Evolutionary conservation across 305 asterid species (phyloP).

Genomic region (Andrographis paniculata): DNA sequence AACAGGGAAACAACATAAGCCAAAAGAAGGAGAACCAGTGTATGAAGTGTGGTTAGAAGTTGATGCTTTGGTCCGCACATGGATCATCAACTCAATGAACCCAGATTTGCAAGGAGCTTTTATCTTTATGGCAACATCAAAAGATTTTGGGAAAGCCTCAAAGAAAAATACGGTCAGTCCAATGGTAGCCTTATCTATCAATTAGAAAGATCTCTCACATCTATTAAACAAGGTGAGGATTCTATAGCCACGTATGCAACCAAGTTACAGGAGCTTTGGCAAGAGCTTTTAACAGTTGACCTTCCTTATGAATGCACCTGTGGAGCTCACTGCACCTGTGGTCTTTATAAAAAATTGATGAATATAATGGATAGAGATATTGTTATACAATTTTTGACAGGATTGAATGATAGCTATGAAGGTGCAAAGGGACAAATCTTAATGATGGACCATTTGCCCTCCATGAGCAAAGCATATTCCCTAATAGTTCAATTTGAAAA

Average conservation of each 20-base stretch:
- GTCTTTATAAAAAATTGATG: too few relatives aligned
- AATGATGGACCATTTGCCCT: neutral
- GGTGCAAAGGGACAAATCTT: neutral
- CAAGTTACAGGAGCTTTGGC: neutral
- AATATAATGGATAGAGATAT: neutral
- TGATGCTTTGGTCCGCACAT: neutral
- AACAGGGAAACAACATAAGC: too few relatives aligned
- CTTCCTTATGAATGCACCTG: neutral
- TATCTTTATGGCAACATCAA: neutral
- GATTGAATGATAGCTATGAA: neutral
- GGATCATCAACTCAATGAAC: neutral
- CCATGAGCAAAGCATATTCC: neutral
- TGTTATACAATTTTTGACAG: neutral
- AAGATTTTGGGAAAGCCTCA: neutral
- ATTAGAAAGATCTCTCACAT: neutral
- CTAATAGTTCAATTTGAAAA: neutral
- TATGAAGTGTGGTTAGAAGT: neutral
- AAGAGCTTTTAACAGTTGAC: neutral
- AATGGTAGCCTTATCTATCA: neutral
- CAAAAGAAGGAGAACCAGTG: too few relatives aligned
- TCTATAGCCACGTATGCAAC: neutral
- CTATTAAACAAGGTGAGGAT: neutral
- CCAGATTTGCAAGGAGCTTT: neutral
- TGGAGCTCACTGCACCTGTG: neutral
- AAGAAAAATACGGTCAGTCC: neutral